Conservation (phyloP, 441 rosid species). For the Gossypium laxum region DNA sequence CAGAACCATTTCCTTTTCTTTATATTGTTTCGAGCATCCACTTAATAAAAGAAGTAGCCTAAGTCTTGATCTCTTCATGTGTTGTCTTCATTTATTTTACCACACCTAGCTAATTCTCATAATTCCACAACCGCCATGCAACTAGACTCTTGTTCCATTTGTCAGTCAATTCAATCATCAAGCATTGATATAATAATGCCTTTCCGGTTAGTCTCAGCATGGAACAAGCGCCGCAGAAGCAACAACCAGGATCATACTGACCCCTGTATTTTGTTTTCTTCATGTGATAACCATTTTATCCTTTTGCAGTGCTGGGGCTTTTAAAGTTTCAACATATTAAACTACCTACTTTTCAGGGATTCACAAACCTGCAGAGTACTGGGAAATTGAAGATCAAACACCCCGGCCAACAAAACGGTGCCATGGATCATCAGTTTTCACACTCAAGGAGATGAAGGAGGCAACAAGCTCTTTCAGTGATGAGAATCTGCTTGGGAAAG, state of each 20-base stretch:
- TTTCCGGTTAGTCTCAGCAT: conserved; percentile 67
- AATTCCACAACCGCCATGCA: conserved; percentile 9
- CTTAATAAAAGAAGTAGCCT: not conserved
- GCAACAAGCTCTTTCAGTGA: conserved; percentile 71
- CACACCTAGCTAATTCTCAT: conserved; percentile 6
- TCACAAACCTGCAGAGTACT: conserved; percentile 54
- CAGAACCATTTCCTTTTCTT: conserved; percentile 19
- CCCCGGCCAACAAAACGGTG: conserved; percentile 39
- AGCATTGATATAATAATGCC: conserved; percentile 39
- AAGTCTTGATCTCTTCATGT: not conserved
- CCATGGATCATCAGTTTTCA: conserved; percentile 64
- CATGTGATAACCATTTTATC: conserved; percentile 19
- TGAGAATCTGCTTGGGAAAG: conserved; percentile 61
- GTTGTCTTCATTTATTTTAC: not conserved
- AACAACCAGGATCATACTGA: conserved; percentile 57
- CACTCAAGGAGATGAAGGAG: conserved; percentile 82
- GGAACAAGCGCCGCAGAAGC: conserved; percentile 89
- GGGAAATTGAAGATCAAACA: conserved; percentile 57
- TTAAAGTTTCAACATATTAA: not conserved
- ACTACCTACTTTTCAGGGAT: conserved; percentile 43
- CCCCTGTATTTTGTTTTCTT: conserved; percentile 48
- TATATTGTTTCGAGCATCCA: conserved; percentile 9
- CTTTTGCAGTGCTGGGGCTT: not conserved
- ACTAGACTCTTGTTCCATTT: conserved; percentile 1
- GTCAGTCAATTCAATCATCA: conserved; percentile 13